Percentiles rank a stretch among this genome's conserved stretches.
Evolutionary conservation across 257 asterid species (phyloP).

Genomic region (Ocimum tenuiflorum): DNA sequence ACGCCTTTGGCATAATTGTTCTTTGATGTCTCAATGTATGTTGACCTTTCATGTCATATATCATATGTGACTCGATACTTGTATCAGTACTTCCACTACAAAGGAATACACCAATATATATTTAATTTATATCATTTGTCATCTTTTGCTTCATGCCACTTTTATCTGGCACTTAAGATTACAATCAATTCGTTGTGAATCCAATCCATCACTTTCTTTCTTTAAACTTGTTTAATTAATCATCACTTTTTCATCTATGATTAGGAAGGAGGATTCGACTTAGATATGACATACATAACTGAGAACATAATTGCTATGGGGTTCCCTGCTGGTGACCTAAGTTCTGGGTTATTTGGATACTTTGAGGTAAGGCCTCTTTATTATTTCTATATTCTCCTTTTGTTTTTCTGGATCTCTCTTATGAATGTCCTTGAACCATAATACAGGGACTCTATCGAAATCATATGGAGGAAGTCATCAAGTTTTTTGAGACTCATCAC

Average conservation of each 20-base stretch:
- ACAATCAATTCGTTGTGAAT: background rate
- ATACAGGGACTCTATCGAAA: conserved; percentile 84
- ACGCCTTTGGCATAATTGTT: background rate
- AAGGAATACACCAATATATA: background rate
- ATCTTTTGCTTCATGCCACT: background rate
- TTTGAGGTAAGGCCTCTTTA: conserved; percentile 59
- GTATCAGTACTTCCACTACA: background rate
- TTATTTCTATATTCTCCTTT: conserved; percentile 11
- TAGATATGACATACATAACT: conserved; percentile 97
- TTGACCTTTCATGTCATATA: background rate
- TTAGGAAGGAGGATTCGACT: conserved; percentile 95
- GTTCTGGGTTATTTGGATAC: conserved; percentile 94
- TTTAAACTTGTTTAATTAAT: background rate
- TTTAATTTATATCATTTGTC: background rate
- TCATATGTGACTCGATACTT: background rate
- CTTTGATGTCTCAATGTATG: background rate
- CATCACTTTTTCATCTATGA: conserved; percentile 21
- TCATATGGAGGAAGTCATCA: conserved; percentile 99
- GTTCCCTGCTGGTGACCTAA: conserved; percentile 94
- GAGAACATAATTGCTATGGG: conserved; percentile 98
- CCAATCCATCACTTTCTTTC: background rate
- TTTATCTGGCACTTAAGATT: background rate
- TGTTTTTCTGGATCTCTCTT: conserved; percentile 10
- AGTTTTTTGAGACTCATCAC: conserved; percentile 92
- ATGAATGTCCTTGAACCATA: conserved; percentile 20